These are phyloP conservation scores for Nakazawaea holstii DNA, from an alignment of 805 yeast species.

Conservation along the genomic window DNA sequence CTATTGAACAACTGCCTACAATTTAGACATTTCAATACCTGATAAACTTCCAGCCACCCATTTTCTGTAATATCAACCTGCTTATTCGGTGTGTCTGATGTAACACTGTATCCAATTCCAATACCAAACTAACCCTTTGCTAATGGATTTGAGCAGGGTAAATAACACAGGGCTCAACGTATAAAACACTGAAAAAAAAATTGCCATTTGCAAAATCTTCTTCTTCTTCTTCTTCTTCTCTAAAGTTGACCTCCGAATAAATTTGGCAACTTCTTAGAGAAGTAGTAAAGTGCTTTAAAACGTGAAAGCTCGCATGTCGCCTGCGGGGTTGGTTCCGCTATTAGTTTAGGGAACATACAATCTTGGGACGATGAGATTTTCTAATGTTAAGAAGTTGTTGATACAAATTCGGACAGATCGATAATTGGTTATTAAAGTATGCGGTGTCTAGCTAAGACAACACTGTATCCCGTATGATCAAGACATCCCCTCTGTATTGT, in stretches of 20 bases:
- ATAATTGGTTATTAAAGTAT: slow-evolving; percentile 24
- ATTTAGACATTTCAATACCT: too few relatives aligned
- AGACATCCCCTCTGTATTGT: slow-evolving; percentile 16
- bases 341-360: slow-evolving; percentile 25
- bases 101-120: too few relatives aligned
- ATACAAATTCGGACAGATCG: slow-evolving; percentile 23
- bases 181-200: not conserved
- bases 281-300: slow-evolving; percentile 4
- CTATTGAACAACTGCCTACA: too few relatives aligned
- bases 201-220: slow-evolving; percentile 4
- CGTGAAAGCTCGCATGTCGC: slow-evolving; percentile 9
- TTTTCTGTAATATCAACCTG: too few relatives aligned
- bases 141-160: not conserved
- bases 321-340: slow-evolving; percentile 23
- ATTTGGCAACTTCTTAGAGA: slow-evolving; percentile 21
- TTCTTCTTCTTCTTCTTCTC: slow-evolving; percentile 16
- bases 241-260: slow-evolving; percentile 14
- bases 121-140: too few relatives aligned
- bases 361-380: slow-evolving; percentile 12
- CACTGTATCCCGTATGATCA: slow-evolving; percentile 31
- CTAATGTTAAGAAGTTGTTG: slow-evolving; percentile 23
- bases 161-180: not conserved
- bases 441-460: slow-evolving; percentile 17
- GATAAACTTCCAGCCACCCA: too few relatives aligned
- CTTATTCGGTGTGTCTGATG: too few relatives aligned